Conservation (phyloP, 305 asterid genomes). For the Fraxinus latifolia region DNA sequence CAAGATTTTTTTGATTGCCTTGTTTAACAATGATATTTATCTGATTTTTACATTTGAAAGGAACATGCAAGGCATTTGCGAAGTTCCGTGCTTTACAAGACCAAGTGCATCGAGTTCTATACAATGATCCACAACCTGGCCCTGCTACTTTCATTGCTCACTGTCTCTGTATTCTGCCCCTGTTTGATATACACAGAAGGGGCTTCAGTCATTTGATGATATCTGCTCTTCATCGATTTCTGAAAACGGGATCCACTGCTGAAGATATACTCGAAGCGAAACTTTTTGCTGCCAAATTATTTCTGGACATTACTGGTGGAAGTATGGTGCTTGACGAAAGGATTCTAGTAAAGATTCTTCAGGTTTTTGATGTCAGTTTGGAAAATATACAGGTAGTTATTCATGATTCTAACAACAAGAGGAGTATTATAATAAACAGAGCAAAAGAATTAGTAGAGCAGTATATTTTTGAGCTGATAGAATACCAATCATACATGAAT, state of each 20-base stretch:
- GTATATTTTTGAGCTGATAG: constrained; percentile 52
- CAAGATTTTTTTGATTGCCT: constrained; percentile 6
- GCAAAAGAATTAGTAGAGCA: constrained; percentile 61
- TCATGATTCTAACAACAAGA: constrained; percentile 31
- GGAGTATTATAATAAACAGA: constrained; percentile 23
- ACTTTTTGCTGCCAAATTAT: constrained; percentile 55
- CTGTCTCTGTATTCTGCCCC: constrained; percentile 64
- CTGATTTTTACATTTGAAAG: constrained; percentile 39
- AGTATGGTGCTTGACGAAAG: constrained; percentile 50
- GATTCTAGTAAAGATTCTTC: constrained; percentile 58
- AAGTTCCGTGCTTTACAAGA: constrained; percentile 77
- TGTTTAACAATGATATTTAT: constrained; percentile 6
- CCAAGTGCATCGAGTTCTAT: constrained; percentile 49
- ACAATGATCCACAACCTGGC: constrained; percentile 55
- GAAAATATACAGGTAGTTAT: constrained; percentile 50
- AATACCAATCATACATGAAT: constrained; percentile 51
- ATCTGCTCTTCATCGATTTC: constrained; percentile 63
- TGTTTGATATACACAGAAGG: constrained; percentile 46
- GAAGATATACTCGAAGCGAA: constrained; percentile 53
- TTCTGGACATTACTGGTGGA: constrained; percentile 47
- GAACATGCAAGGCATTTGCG: constrained; percentile 64
- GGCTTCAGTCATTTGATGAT: constrained; percentile 84
- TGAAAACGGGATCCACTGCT: constrained; percentile 37
- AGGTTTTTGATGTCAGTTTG: constrained; percentile 55
- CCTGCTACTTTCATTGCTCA: constrained; percentile 70